phyloP scores from a whole-genome alignment of 495 filamentous ascomycete species.

The Penicillium roqueforti region DNA sequence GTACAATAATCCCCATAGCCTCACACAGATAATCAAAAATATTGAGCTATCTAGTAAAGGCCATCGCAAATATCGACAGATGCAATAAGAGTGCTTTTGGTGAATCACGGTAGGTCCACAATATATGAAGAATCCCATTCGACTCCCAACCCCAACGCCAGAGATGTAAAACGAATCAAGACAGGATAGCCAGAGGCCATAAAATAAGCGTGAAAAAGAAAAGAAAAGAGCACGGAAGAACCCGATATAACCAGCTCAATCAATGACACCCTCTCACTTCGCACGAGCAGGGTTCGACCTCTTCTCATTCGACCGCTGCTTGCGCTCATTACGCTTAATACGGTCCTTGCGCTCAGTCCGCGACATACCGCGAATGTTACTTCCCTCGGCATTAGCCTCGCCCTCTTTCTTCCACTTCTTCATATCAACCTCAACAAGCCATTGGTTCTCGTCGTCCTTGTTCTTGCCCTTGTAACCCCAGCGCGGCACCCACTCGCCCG shows the following conservation, averaged over 20 bases:
- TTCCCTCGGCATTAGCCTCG: constrained; percentile 54
- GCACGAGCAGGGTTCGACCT: constrained; percentile 31
- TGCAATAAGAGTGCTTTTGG: constrained; percentile 26
- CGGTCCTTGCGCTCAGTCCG: constrained; percentile 59
- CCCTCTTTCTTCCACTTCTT: constrained; percentile 64
- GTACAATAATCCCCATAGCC: not conserved
- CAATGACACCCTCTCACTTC: constrained; percentile 31
- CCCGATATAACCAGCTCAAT: not conserved
- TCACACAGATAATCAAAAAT: not conserved
- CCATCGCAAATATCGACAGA: constrained; percentile 1
- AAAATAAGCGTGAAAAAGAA: constrained; percentile 4
- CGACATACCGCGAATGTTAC: constrained; percentile 57
- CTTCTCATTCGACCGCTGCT: constrained; percentile 64
- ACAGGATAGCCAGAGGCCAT: constrained; percentile 2
- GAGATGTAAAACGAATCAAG: constrained; percentile 14
- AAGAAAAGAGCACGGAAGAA: not conserved
- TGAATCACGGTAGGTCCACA: constrained; percentile 10
- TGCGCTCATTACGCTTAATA: constrained; percentile 66
- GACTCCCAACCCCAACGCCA: constrained; percentile 32
- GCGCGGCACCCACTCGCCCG: constrained; percentile 80
- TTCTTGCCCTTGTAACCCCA: constrained; percentile 96
- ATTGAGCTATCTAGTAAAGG: constrained; percentile 13
- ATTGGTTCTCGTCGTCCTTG: constrained; percentile 70
- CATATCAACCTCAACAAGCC: constrained; percentile 87
- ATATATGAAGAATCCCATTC: constrained; percentile 16